A percentile compares a stretch with the other conserved stretches of the same genome.
Conservation (phyloP, 2,329 filamentous ascomycete genomes). For the Claviceps maximensis region DNA sequence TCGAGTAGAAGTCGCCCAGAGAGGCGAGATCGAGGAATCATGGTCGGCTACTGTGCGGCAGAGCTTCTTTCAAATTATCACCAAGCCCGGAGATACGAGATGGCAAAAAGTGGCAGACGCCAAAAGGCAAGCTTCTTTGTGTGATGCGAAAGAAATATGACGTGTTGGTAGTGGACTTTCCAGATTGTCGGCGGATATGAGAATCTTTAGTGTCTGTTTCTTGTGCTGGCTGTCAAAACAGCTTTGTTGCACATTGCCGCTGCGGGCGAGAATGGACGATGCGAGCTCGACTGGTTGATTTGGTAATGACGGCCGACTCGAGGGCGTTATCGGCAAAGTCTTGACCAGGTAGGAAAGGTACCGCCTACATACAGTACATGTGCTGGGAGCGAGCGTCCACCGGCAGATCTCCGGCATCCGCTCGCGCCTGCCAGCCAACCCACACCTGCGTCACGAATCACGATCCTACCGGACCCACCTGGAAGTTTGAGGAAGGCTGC, state of each 20-base stretch:
- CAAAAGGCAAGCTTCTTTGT: not conserved
- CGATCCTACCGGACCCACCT: not conserved
- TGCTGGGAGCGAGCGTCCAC: conserved; percentile 19
- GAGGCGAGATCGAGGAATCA: conserved; percentile 29
- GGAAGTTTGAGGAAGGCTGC: no score
- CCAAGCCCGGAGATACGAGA: conserved; percentile 4
- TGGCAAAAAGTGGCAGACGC: conserved; percentile 1
- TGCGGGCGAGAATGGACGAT: conserved; percentile 13
- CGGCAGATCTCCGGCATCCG: conserved; percentile 16
- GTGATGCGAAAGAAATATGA: not conserved
- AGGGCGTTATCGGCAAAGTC: conserved; percentile 7
- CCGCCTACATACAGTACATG: not conserved
- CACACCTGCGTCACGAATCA: not conserved
- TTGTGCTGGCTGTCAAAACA: conserved; percentile 8
- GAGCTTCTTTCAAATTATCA: not conserved
- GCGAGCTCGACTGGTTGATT: conserved; percentile 13
- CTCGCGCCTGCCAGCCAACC: not conserved
- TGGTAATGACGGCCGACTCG: conserved; percentile 16
- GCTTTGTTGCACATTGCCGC: conserved; percentile 21
- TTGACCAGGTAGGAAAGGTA: not conserved
- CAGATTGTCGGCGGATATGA: no score
- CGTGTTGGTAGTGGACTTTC: not conserved
- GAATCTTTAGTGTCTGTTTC: conserved; percentile 3
- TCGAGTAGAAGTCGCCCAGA: conserved; percentile 26
- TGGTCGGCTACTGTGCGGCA: conserved; percentile 11